Percentiles rank a stretch among this genome's conserved stretches.
Conservation (phyloP, 768 basidiomycete genomes). For the Kwoniella bestiolae region DNA sequence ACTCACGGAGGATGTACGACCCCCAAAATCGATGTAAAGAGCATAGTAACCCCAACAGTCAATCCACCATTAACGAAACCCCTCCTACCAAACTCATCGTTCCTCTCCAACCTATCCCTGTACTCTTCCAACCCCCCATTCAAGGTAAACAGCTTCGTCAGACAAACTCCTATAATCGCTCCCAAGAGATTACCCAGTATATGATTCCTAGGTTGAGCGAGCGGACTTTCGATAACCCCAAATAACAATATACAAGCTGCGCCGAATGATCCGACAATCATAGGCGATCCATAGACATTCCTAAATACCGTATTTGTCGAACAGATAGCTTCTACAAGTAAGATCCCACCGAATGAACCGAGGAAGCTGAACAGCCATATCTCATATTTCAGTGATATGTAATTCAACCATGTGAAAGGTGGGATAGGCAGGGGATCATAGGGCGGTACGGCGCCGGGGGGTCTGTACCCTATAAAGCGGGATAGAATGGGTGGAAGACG, state of each 20-base stretch:
- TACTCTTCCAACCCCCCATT: constrained; percentile 12
- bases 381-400: constrained; percentile 39
- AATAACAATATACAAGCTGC: constrained; percentile 41
- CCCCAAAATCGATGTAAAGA: constrained; percentile 31
- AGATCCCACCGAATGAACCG: constrained; percentile 37
- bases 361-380: constrained; percentile 38
- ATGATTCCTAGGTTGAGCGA: constrained; percentile 45
- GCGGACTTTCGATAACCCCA: constrained; percentile 39
- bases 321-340: constrained; percentile 40
- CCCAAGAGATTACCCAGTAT: constrained; percentile 39
- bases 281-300: constrained; percentile 19
- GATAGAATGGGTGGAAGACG: constrained; percentile 23
- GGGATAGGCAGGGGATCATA: constrained; percentile 33
- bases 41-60: constrained; percentile 30
- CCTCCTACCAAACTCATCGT: constrained; percentile 7
- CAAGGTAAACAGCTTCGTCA: constrained; percentile 39
- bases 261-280: constrained; percentile 47
- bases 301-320: constrained; percentile 20
- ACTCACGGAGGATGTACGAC: constrained; percentile 47
- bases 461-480: constrained; percentile 35
- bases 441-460: constrained; percentile 14
- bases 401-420: constrained; percentile 36
- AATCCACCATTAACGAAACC: constrained; percentile 39
- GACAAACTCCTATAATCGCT: constrained; percentile 32
- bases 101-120: constrained; percentile 13